Percentiles rank a stretch among this genome's conserved stretches.
Conservation (phyloP, 306 rosid species). For the Acacia confusa region DNA sequence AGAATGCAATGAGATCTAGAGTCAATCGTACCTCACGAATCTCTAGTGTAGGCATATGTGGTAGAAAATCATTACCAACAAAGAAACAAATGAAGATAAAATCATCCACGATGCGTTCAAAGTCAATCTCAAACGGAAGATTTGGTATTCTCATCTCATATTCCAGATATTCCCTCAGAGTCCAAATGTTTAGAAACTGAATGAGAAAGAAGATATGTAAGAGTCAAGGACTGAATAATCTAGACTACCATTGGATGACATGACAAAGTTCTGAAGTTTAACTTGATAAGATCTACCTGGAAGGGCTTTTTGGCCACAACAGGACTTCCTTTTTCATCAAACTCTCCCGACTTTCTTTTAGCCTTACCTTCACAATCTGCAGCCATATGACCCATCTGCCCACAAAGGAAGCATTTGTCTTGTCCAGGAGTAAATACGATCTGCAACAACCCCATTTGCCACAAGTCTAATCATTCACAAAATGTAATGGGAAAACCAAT, state of each 20-base stretch:
- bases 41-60: slow-evolving; percentile 97
- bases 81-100: slow-evolving; percentile 95
- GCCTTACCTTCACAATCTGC: slow-evolving; percentile 87
- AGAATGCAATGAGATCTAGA: slow-evolving; percentile 8
- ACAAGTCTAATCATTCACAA: slow-evolving; percentile 21
- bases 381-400: slow-evolving; percentile 94
- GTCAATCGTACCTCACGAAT: slow-evolving; percentile 79
- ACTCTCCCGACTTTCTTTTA: slow-evolving; percentile 83
- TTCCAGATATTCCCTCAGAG: slow-evolving; percentile 91
- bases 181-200: slow-evolving; percentile 97
- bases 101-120: slow-evolving; percentile 91
- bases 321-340: slow-evolving; percentile 81
- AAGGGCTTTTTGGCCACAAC: slow-evolving; percentile 73
- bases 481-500: slow-evolving; percentile 20
- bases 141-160: slow-evolving; percentile 77
- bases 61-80: slow-evolving; percentile 96
- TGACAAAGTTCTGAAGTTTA: neutral
- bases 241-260: neutral
- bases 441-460: slow-evolving; percentile 49
- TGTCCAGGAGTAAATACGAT: slow-evolving; percentile 91
- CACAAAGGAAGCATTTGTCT: slow-evolving; percentile 94
- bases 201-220: slow-evolving; percentile 12
- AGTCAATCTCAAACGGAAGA: slow-evolving; percentile 66
- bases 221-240: neutral
- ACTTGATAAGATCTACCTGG: slow-evolving; percentile 55